phyloP scores from a whole-genome alignment of 2,329 filamentous ascomycete species.

The Alternaria triticina region DNA sequence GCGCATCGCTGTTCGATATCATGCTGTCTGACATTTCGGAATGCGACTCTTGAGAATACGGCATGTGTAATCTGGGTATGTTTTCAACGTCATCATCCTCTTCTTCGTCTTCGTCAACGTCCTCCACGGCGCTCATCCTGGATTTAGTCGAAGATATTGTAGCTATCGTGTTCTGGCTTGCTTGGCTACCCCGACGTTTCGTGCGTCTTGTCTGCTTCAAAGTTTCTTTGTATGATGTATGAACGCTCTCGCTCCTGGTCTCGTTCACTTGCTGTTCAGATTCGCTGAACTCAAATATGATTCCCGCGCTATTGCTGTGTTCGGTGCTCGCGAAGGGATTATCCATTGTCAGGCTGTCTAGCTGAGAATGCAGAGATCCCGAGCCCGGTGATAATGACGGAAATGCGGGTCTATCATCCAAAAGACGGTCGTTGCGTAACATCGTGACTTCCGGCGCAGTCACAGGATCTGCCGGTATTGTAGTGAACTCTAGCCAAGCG shows the following conservation, averaged over 20 bases:
- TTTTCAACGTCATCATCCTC: slow-evolving; percentile 58
- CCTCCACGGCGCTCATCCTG: slow-evolving; percentile 48
- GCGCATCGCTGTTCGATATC: slow-evolving; percentile 47
- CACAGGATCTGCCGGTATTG: slow-evolving; percentile 18
- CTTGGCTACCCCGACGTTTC: slow-evolving; percentile 39
- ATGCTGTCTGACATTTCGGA: slow-evolving; percentile 39
- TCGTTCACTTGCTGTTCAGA: slow-evolving; percentile 18
- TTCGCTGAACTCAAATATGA: slow-evolving; percentile 42
- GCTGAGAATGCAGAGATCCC: slow-evolving; percentile 15
- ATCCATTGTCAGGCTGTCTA: slow-evolving; percentile 25
- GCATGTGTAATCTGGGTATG: slow-evolving; percentile 47
- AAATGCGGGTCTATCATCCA: slow-evolving; percentile 27
- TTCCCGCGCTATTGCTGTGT: slow-evolving; percentile 25
- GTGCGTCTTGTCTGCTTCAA: slow-evolving; percentile 40
- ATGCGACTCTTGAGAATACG: slow-evolving; percentile 23
- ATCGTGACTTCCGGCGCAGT: slow-evolving; percentile 8
- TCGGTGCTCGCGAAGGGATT: slow-evolving; percentile 19
- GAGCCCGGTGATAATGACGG: slow-evolving; percentile 16
- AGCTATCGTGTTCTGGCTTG: slow-evolving; percentile 47
- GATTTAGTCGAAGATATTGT: slow-evolving; percentile 51
- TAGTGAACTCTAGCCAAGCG: slow-evolving; percentile 65
- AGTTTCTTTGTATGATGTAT: slow-evolving; percentile 28
- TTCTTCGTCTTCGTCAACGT: slow-evolving; percentile 43
- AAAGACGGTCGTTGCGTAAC: slow-evolving; percentile 28
- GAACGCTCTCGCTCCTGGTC: slow-evolving; percentile 10